Conservation (phyloP, 768 basidiomycete genomes). For the Ephemerocybe angulata region DNA sequence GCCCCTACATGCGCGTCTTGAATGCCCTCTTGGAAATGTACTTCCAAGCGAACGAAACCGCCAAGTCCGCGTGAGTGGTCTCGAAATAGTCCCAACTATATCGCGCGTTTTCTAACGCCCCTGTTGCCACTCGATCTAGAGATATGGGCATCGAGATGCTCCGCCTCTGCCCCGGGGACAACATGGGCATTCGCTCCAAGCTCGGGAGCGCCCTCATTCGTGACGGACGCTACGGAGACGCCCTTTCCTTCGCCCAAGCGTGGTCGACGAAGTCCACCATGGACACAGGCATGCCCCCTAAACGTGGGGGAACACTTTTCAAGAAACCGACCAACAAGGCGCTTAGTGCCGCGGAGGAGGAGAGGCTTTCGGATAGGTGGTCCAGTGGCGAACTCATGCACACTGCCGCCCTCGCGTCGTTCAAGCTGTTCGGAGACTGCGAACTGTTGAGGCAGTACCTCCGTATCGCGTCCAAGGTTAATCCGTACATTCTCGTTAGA, state of each 20-base stretch:
- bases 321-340: conserved; percentile 20
- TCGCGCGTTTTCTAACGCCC: not conserved
- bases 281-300: conserved; percentile 15
- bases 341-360: conserved; percentile 14
- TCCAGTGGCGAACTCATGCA: conserved; percentile 23
- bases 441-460: conserved; percentile 37
- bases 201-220: conserved; percentile 36
- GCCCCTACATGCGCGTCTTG: conserved; percentile 1
- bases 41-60: not conserved
- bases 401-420: conserved; percentile 41
- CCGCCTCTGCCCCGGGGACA: conserved; percentile 41
- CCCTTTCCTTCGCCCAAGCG: conserved; percentile 38
- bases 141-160: conserved; percentile 32
- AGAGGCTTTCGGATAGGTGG: not conserved
- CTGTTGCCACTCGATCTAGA: not conserved
- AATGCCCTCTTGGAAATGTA: not conserved
- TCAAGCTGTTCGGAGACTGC: conserved; percentile 39
- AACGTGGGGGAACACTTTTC: conserved; percentile 26
- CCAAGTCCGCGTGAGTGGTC: not conserved
- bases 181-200: conserved; percentile 34
- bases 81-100: not conserved
- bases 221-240: conserved; percentile 30
- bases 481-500: conserved; percentile 35
- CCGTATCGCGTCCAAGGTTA: conserved; percentile 28
- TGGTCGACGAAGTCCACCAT: conserved; percentile 17